Percentiles rank a stretch among this genome's conserved stretches.
Conservation (phyloP, 2,329 filamentous ascomycete species). For the Xylariomycetidae sp. region DNA sequence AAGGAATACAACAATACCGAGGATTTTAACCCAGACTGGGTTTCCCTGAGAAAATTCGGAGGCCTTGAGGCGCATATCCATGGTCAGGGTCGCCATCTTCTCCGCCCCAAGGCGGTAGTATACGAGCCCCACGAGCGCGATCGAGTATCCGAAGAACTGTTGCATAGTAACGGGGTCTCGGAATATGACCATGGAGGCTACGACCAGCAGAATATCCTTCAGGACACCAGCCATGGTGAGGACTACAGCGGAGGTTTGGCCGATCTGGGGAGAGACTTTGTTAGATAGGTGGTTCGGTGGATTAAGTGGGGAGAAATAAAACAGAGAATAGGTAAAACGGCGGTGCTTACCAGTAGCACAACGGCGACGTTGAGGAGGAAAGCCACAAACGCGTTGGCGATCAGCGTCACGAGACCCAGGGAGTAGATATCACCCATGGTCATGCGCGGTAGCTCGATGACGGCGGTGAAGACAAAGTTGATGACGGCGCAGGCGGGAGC, state of each 20-base stretch:
- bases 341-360: constrained; percentile 68
- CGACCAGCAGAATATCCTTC: constrained; percentile 68
- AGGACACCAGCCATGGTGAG: constrained; percentile 69
- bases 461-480: constrained; percentile 68
- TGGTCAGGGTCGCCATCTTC: constrained; percentile 20
- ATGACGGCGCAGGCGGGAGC: constrained; percentile 79
- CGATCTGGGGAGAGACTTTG: constrained; percentile 39
- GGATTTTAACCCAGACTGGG: constrained; percentile 15
- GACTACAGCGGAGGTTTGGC: constrained; percentile 69
- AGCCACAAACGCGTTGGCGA: constrained; percentile 71
- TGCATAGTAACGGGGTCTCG: constrained; percentile 58
- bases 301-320: not conserved
- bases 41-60: constrained; percentile 17
- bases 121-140: constrained; percentile 40
- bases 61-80: constrained; percentile 14
- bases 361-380: constrained; percentile 81
- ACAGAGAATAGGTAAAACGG: not conserved
- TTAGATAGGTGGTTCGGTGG: constrained; percentile 4
- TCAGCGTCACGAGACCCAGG: constrained; percentile 60
- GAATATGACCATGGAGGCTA: constrained; percentile 64
- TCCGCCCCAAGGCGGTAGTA: constrained; percentile 25
- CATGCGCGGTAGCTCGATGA: constrained; percentile 64
- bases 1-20: too few species aligned
- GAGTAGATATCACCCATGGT: constrained; percentile 60
- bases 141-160: constrained; percentile 66